Evolutionary conservation across 306 rosid genomes (phyloP), one percentile per base, ranked within the genome.

Genomic region (Ormosia semicastrata): DNA sequence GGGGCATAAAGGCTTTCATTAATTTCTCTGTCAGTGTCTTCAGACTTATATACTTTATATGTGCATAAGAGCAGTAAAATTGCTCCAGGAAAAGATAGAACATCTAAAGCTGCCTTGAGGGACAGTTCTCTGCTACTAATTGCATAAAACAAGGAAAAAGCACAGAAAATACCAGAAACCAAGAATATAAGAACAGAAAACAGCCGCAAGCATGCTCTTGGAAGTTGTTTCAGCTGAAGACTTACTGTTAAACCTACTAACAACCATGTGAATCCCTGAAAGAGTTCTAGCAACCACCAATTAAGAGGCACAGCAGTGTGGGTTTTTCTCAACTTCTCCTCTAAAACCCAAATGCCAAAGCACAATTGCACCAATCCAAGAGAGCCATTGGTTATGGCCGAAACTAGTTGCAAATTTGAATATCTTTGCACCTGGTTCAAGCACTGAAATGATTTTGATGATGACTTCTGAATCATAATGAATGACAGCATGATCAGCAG

Each of bases 301-400:
- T 86, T n/a, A 66, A 91, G 78, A 67, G 98, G 94, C 69, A 89
- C 65, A 50, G 62, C 80, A 0, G 81, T 60, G n/a, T 86, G 62
- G 4, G 15, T 49, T 82, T 49, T 80, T 72, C 83, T 85, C 66
- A 89, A 18, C 37, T 79, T 81, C 82, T 93, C 85, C 76, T 79
- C 96, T 39, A 93, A 76, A 69, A 39, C 37, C 90, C 91, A 87
- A 76, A 87, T 50, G n/a, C 92, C 97, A 49, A 86, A 77, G 59
- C 84, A 82, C 78, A 89, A 71, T 83, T 84, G 89, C 32, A 71
- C 78, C 3, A 86, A 43, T 2, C 93, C 98, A 77, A 89, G 73
- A 77, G 76, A 54, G 3, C 81, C 86, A 87, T 90, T 86, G 66
- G 12, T 67, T 65, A 70, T 73, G 8, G 85, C 88, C 39, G 94